Base-by-base conservation (phyloP, 441 rosid species). In the Croton setiger region DNA sequence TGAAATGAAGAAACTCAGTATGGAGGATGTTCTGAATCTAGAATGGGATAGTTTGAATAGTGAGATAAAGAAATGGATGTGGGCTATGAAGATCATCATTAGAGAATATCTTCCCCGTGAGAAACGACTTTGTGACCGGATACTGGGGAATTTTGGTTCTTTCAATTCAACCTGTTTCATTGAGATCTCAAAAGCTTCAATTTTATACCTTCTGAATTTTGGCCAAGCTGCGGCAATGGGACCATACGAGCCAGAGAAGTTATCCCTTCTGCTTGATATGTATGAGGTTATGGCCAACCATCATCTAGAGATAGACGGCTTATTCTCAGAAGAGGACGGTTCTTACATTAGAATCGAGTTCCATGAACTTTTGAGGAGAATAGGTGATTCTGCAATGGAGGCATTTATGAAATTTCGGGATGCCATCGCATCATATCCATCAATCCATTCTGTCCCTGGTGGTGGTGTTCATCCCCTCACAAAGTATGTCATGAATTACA, bases 401-500 rank as follows among this genome's bases (percentile, higher is more conserved):
- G 77, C 93, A 12, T 88, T 87, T 73, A 61, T 76, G 2, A 80
- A 82, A 71, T 85, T 92, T 69, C 60, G 64, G 69, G 67, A 67
- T 43, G 93, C 91, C 69, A 74, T 90, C 54, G 85, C 83, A 43
- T 75, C 83, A 0, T 23, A 87, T 69, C 69, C 74, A 65, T 84
- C 90, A 1, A 4, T 71, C 43, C 79, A 71, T 3, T 78, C 97
- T 57, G 80, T 86, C 41, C 81, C 87, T 2, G 80, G 86, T 2
- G 98, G 96, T 1, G 86, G 84, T 7, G 75, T 89, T 44, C 98
- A 89, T 74, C 98, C 74, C n/a, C 72, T 91, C 68, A 84, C 87
- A 5, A 82, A 77, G 73, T 93, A 89, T 43, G 96, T 91, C 68
- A 91, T 93, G 97, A 93, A 93, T 67, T 87, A 87, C 76, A 43